Evolutionary conservation across 495 filamentous ascomycete genomes (phyloP).

Genomic region (Aspergillus cristatus): DNA sequence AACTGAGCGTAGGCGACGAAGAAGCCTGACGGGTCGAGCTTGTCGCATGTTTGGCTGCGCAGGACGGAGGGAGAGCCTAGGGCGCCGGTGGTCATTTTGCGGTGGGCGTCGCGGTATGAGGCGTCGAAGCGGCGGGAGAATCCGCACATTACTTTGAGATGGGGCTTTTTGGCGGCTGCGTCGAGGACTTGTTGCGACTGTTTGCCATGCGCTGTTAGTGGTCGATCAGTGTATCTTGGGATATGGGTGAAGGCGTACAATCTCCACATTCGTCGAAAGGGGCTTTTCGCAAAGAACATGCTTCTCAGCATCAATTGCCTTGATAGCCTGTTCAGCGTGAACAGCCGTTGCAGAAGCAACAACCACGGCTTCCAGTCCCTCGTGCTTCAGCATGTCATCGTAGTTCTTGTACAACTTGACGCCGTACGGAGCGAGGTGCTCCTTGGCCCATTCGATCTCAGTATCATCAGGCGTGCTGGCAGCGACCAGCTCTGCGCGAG

Average conservation of each 20-base stretch:
- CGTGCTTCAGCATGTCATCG: conserved; percentile 47
- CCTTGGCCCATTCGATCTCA: conserved; percentile 44
- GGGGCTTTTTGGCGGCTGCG: conserved; percentile 37
- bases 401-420: conserved; percentile 43
- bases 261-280: conserved; percentile 38
- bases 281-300: conserved; percentile 53
- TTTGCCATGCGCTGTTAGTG: no score
- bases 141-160: conserved; percentile 51
- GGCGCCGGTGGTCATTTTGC: conserved; percentile 34
- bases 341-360: conserved; percentile 45
- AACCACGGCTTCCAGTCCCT: conserved; percentile 44
- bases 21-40: conserved; percentile 45
- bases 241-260: conserved; percentile 26
- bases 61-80: conserved; percentile 45
- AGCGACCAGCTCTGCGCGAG: conserved; percentile 44
- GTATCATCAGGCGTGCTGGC: conserved; percentile 38
- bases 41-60: conserved; percentile 50
- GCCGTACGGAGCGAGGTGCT: conserved; percentile 37
- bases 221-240: no score
- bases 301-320: conserved; percentile 43
- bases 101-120: conserved; percentile 43
- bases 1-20: conserved; percentile 48
- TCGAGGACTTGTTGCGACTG: conserved; percentile 46
- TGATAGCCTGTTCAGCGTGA: conserved; percentile 48
- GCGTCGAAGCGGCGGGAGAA: conserved; percentile 51